phyloP scores from a whole-genome alignment of 1,139 yeast genomes.

The Taphrina betulina region DNA sequence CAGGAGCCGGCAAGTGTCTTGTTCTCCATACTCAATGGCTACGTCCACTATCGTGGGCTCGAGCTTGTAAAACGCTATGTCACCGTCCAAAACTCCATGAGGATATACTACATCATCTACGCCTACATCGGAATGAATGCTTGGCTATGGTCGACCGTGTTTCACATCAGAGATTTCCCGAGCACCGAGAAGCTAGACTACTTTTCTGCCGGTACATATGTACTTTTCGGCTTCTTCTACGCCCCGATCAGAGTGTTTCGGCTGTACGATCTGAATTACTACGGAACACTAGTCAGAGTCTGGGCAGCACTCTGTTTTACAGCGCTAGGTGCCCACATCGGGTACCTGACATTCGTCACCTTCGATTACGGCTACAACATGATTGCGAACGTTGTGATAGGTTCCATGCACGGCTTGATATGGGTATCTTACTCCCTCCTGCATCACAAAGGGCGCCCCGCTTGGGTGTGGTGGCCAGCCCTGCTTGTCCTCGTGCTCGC shows the following conservation, averaged over 20 bases:
- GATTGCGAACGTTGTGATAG: conserved; percentile 81
- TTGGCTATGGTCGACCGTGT: conserved; percentile 81
- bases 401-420: conserved; percentile 65
- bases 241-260: conserved; percentile 59
- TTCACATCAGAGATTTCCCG: conserved; percentile 79
- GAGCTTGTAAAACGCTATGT: conserved; percentile 36
- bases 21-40: conserved; percentile 74
- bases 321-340: conserved; percentile 62
- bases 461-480: conserved; percentile 56
- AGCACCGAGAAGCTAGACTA: conserved; percentile 85
- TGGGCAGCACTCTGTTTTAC: conserved; percentile 51
- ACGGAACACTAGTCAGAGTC: conserved; percentile 41
- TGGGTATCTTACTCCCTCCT: conserved; percentile 49
- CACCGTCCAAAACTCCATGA: conserved; percentile 43
- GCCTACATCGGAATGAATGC: conserved; percentile 73
- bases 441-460: conserved; percentile 34
- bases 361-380: conserved; percentile 95
- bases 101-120: conserved; percentile 50
- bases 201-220: conserved; percentile 88
- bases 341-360: conserved; percentile 59
- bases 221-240: conserved; percentile 72
- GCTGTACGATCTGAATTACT: conserved; percentile 51
- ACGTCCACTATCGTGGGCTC: conserved; percentile 69
- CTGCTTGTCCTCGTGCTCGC: conserved; percentile 55
- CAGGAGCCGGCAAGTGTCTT: conserved; percentile 83